These are phyloP conservation scores for Salix purpurea DNA, from an alignment of 345 rosid species.

Conservation along the genomic window DNA sequence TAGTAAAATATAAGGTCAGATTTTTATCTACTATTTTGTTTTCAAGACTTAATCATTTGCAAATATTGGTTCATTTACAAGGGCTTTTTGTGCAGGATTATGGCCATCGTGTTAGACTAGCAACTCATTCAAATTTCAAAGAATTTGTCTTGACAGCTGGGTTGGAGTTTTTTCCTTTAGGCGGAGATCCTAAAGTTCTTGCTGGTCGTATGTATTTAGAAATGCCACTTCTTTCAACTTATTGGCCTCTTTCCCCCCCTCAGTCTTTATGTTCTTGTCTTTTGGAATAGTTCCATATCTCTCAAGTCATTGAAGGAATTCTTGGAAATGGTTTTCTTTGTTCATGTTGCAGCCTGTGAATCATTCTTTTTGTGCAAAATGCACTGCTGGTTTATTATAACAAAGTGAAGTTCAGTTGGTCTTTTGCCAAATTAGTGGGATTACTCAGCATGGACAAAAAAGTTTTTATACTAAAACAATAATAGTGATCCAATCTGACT, in stretches of 20 bases:
- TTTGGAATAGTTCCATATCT: not conserved
- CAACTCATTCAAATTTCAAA: slow-evolving; percentile 96
- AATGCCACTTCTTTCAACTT: slow-evolving; percentile 7
- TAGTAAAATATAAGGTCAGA: not conserved
- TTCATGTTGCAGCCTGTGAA: not conserved
- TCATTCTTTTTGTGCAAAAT: not conserved
- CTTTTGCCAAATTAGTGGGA: not conserved
- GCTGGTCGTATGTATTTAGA: slow-evolving; percentile 80
- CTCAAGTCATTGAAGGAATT: not conserved
- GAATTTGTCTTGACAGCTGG: slow-evolving; percentile 98
- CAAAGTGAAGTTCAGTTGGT: not conserved
- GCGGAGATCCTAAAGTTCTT: slow-evolving; percentile 97
- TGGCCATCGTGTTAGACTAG: slow-evolving; percentile 99
- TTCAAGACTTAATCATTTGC: not conserved
- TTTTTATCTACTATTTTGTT: not conserved
- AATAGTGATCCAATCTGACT: not conserved
- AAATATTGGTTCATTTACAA: not conserved
- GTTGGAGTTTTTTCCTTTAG: slow-evolving; percentile 89
- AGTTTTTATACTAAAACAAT: not conserved
- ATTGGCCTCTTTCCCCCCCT: not conserved
- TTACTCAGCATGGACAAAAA: slow-evolving; percentile 5
- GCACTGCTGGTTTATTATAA: not conserved
- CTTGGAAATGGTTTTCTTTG: not conserved
- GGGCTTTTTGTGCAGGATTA: slow-evolving; percentile 65
- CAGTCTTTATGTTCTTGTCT: not conserved